Evolutionary conservation across 768 basidiomycete species (phyloP), one percentile per base, ranked within the genome.

Genomic region (Leccinum arenicola): DNA sequence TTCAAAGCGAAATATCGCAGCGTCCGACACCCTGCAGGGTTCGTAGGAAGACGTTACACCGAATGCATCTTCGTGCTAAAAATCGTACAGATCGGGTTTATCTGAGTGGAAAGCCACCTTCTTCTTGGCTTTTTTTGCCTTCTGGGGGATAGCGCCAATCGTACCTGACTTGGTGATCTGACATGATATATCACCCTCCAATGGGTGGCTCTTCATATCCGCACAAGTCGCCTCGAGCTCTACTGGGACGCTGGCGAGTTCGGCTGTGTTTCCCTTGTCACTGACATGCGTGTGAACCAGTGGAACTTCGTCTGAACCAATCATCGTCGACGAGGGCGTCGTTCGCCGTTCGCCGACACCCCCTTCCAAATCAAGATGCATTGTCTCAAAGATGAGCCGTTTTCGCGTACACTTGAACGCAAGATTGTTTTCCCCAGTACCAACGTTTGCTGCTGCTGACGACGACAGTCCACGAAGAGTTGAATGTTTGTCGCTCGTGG

Each of bases 391-490:
- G 21, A 95, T 76, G 57, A 98, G 80, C 52, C 93, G 78, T 70
- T 91, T 93, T 65, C 95, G 80, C 67, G 88, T 97, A 68, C 92
- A 90, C 70, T 88, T 91, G 81, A 98, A 99, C 12, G 90, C 94
- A 8, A 99, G 80, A 67, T 98, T 98, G 74, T 98, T 98, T 72
- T 98, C 95, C 8, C 95, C 91, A n/a, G 85, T 85, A 0, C 86
- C 88, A 7, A 82, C 81, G 12, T 75, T 76, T 3, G 76, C 75
- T 36, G 70, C 74, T 17, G 79, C 75, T 23, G 84, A 80, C 2
- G 83, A 80, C 48, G 82, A 83, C 51, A 96, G 77, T 12, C 93
- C 95, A 11, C 96, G 87, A 49, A 99, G 79, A 6, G 83, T 80
- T 6, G 95, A 98, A 61, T 86, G 86, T 64, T 84, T 88, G 65